phyloP scores from a whole-genome alignment of 2,329 filamentous ascomycete genomes.

The Talaromyces piceae region DNA sequence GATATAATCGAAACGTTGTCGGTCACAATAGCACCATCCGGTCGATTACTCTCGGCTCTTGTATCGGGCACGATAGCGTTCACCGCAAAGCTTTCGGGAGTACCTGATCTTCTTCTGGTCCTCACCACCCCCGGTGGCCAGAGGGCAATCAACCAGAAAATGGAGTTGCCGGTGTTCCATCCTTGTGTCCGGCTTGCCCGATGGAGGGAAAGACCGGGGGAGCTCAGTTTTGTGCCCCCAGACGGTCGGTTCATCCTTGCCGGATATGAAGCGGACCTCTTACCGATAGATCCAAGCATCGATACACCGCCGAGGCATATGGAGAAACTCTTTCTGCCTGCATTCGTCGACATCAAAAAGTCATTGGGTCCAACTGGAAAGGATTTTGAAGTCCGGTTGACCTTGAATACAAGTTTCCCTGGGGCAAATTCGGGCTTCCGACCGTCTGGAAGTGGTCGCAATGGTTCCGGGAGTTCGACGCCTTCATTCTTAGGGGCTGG shows the following conservation, averaged over 20 bases:
- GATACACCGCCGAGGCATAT: constrained; percentile 46
- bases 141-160: constrained; percentile 62
- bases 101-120: constrained; percentile 79
- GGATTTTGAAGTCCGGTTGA: constrained; percentile 82
- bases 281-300: constrained; percentile 60
- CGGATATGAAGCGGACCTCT: constrained; percentile 86
- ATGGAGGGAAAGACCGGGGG: constrained; percentile 82
- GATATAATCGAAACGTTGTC: constrained; percentile 86
- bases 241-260: constrained; percentile 90
- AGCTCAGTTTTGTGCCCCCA: constrained; percentile 91
- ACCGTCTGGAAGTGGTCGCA: constrained; percentile 28
- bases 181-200: constrained; percentile 85
- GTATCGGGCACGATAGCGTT: constrained; percentile 91
- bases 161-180: constrained; percentile 90
- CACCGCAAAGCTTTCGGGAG: constrained; percentile 86
- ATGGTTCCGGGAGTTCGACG: constrained; percentile 41
- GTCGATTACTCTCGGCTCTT: constrained; percentile 75
- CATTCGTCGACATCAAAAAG: constrained; percentile 73
- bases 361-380: constrained; percentile 65
- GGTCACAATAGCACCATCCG: constrained; percentile 84
- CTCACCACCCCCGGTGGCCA: constrained; percentile 76
- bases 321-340: constrained; percentile 69
- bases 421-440: constrained; percentile 35
- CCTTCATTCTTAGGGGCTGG: constrained; percentile 42
- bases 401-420: constrained; percentile 60